These are phyloP conservation scores for Gardenia jasminoides DNA, from an alignment of 257 asterid genomes.

Conservation along the genomic window DNA sequence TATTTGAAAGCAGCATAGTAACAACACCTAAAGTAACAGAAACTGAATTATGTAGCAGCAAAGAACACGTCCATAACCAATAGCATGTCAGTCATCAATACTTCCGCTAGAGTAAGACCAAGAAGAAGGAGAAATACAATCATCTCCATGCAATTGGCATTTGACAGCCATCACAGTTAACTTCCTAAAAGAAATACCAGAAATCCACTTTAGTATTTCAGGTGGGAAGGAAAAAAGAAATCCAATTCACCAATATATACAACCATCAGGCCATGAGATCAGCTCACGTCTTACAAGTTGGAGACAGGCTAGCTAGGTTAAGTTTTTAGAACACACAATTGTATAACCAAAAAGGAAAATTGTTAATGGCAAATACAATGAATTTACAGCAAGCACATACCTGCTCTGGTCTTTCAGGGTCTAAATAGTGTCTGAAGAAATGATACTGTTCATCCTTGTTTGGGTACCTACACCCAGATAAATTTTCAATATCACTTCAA, in stretches of 20 bases:
- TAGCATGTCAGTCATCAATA: neutral
- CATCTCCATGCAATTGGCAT: neutral
- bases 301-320: neutral
- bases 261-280: neutral
- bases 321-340: neutral
- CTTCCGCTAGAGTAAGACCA: neutral
- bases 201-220: neutral
- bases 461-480: constrained; percentile 64
- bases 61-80: neutral
- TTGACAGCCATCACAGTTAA: neutral
- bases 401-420: constrained; percentile 58
- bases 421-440: constrained; percentile 85
- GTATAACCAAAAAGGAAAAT: neutral
- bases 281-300: neutral
- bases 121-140: neutral
- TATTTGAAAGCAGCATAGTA: neutral
- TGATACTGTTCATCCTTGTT: constrained; percentile 62
- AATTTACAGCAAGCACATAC: constrained; percentile 32
- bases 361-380: neutral
- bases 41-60: neutral
- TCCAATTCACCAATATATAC: neutral
- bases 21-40: neutral
- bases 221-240: neutral
- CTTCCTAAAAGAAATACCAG: neutral
- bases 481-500: constrained; percentile 12